phyloP scores from a whole-genome alignment of 352 stramenopile genomes.

The Phytophthora constricta region DNA sequence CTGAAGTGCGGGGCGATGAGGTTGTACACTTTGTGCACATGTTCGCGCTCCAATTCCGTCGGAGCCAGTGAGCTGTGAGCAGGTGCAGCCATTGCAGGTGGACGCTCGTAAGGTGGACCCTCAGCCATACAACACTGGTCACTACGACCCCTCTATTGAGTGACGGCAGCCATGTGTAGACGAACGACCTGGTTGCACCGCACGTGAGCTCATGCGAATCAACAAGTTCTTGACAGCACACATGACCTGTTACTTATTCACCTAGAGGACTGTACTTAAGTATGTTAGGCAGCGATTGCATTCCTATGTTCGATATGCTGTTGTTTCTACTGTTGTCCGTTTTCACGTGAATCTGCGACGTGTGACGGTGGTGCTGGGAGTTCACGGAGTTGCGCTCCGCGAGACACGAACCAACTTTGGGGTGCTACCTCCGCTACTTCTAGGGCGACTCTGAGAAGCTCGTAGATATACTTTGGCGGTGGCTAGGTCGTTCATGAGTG shows the following conservation, averaged over 20 bases:
- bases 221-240: no score
- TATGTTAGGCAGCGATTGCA: no score
- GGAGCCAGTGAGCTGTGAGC: conserved; percentile 40
- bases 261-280: no score
- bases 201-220: not conserved
- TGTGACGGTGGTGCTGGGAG: conserved; percentile 41
- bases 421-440: conserved; percentile 29
- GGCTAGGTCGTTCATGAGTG: conserved; percentile 78
- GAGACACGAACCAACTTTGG: conserved; percentile 64
- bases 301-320: no score
- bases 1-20: conserved; percentile 86
- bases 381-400: conserved; percentile 69
- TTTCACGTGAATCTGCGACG: conserved; percentile 23
- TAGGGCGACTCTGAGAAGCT: conserved; percentile 57
- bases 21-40: conserved; percentile 89
- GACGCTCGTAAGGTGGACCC: no score
- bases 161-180: not conserved
- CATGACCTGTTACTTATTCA: no score
- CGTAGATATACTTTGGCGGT: conserved; percentile 74
- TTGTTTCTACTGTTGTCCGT: conserved; percentile 7
- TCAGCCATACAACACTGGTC: not conserved
- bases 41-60: conserved; percentile 71
- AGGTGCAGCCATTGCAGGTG: conserved; percentile 15
- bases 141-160: not conserved
- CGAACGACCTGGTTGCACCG: no score